Conservation (phyloP, 2,329 filamentous ascomycete species). For the Ascomycota sp. region DNA sequence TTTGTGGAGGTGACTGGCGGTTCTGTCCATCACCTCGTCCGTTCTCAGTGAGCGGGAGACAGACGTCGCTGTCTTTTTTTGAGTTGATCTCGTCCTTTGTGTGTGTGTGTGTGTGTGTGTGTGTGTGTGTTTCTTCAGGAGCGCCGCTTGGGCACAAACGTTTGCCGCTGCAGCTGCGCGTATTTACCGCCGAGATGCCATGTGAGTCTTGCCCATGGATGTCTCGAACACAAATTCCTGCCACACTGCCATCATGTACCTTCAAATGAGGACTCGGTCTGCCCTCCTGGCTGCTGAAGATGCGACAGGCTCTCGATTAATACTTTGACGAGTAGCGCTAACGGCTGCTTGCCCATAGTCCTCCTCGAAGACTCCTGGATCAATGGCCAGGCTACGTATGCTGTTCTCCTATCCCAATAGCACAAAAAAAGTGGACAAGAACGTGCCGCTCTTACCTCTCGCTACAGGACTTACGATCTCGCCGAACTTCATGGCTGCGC, state of each 20-base stretch:
- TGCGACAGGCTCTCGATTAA: no score
- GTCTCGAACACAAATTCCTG: no score
- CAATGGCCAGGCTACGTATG: constrained; percentile 17
- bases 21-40: background rate
- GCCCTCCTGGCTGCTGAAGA: no score
- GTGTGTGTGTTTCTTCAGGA: no score
- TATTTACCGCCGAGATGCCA: constrained; percentile 14
- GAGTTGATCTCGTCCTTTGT: background rate
- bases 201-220: constrained; percentile 11
- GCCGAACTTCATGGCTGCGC: constrained; percentile 52
- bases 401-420: background rate
- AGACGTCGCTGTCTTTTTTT: background rate
- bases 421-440: no score
- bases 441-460: background rate
- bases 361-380: constrained; percentile 19
- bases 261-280: no score
- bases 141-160: background rate
- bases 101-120: background rate
- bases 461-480: constrained; percentile 35
- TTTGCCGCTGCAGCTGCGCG: constrained; percentile 3
- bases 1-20: no score
- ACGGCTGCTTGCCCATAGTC: constrained; percentile 7
- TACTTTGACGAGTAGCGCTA: constrained; percentile 1
- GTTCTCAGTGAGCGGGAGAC: background rate
- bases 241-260: no score